phyloP scores from a whole-genome alignment of 2,329 filamentous ascomycete genomes.

The Endocalyx cinctus region DNA sequence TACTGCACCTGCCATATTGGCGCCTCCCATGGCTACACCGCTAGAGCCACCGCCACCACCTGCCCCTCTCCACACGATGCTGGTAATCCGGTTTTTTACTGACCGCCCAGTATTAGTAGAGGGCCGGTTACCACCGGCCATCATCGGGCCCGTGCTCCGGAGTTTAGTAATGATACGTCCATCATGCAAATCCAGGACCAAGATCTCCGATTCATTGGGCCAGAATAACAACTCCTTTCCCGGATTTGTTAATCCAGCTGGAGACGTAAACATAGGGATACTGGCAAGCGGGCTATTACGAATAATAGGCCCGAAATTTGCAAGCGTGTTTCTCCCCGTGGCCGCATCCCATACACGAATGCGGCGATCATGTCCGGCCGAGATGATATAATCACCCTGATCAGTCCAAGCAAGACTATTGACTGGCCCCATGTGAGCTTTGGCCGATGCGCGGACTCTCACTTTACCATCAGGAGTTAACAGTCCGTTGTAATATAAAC shows the following conservation, averaged over 20 bases:
- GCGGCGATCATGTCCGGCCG: constrained; percentile 75
- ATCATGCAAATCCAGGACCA: constrained; percentile 74
- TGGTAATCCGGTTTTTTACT: constrained; percentile 65
- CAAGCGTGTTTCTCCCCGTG: constrained; percentile 80
- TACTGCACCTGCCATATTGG: constrained; percentile 50
- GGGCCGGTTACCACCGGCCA: constrained; percentile 40
- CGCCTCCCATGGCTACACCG: constrained; percentile 57
- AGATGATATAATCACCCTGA: constrained; percentile 71
- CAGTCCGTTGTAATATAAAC: constrained; percentile 45
- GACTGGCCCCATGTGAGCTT: constrained; percentile 75
- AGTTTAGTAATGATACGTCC: constrained; percentile 69
- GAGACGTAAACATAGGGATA: constrained; percentile 58
- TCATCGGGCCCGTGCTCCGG: constrained; percentile 55
- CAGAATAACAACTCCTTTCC: constrained; percentile 69
- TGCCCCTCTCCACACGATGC: constrained; percentile 65
- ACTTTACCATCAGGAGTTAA: constrained; percentile 30
- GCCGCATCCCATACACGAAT: constrained; percentile 83
- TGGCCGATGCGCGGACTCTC: constrained; percentile 42
- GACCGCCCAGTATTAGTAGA: constrained; percentile 48
- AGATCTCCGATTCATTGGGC: constrained; percentile 75
- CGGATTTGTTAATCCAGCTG: constrained; percentile 50
- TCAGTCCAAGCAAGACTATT: constrained; percentile 85
- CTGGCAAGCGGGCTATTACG: constrained; percentile 66
- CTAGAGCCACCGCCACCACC: constrained; percentile 55
- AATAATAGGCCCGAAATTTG: constrained; percentile 78